These are phyloP conservation scores for Boletus rubescentipes DNA, from an alignment of 768 basidiomycete species.

Conservation along the genomic window DNA sequence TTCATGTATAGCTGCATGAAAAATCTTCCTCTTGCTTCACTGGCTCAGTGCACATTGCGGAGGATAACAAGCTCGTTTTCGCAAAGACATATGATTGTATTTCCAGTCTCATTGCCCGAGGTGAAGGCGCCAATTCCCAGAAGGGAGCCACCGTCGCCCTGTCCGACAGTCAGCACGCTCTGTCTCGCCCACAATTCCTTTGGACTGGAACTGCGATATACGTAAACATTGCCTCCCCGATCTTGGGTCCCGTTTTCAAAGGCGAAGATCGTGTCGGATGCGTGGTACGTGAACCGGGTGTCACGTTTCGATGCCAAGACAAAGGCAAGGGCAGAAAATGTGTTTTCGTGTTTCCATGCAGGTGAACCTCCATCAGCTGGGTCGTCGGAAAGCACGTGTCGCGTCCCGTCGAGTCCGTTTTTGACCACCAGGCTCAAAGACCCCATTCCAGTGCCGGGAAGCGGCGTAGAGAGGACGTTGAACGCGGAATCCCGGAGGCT, in stretches of 20 bases:
- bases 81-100: conserved; percentile 66
- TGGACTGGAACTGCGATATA: conserved; percentile 62
- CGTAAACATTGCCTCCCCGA: conserved; percentile 80
- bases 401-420: conserved; percentile 69
- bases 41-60: conserved; percentile 33
- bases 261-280: conserved; percentile 60
- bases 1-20: conserved; percentile 23
- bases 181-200: conserved; percentile 73
- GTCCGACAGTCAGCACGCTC: conserved; percentile 73
- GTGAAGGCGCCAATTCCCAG: conserved; percentile 67
- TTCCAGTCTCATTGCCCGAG: conserved; percentile 26
- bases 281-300: conserved; percentile 82
- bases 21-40: background rate
- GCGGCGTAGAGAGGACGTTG: conserved; percentile 66
- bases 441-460: conserved; percentile 51
- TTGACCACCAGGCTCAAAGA: conserved; percentile 57
- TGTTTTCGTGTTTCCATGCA: conserved; percentile 74
- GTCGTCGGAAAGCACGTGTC: conserved; percentile 47
- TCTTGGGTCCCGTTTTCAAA: conserved; percentile 76
- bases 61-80: conserved; percentile 74
- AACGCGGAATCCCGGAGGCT: conserved; percentile 35
- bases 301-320: conserved; percentile 93
- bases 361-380: conserved; percentile 25
- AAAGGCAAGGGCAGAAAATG: conserved; percentile 88
- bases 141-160: conserved; percentile 68